Evolutionary conservation across 495 filamentous ascomycete genomes (phyloP), one percentile per base, ranked within the genome.

Genomic region (Staphylotrichum tortipilum): DNA sequence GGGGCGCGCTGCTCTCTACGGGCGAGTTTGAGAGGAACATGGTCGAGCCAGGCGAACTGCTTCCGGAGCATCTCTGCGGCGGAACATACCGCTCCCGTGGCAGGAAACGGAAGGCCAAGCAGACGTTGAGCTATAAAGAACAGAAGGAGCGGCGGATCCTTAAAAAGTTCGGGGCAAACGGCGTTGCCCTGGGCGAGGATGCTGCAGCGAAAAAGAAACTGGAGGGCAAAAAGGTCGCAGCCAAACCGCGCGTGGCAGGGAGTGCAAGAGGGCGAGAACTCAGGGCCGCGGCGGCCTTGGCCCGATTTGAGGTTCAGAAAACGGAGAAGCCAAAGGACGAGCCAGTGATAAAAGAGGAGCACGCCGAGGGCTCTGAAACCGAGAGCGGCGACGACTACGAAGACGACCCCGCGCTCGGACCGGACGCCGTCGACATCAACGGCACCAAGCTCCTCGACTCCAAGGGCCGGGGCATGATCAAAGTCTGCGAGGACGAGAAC

Each of bases 91-190:
- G 75, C 12, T 79, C 78, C 0, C 47, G 74, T 22, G 52, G 66
- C 34, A 68, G 70, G 45, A 77, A 76, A 53, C 74, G 79, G 41
- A 76, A 75, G 51, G 69, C 57, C 7, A 72, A 73, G 54, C 68
- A 72, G 45, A 64, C 71, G 40, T 68, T 76, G 14, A 75, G 66
- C 7, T 84, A 83, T 59, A 78, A 80, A 17, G 85, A 89, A 66
- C 66, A 70, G 53, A 73, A 77, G 55, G 78, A 85, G 58, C 66
- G 78, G 23, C 67, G 80, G 35, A 87, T 89, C 8, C 59, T 77
- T 51, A 85, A 77, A 64, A 90, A 89, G 59, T 90, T 90, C 56
- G 87, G 86, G 4, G 70, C 69, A 3, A 77, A 80, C 35, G 86
- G 87, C 1, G 64, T 78, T 10, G 65, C 75, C 2, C 66, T 91